Evolutionary conservation across 306 rosid species (phyloP).

Genomic region (Acacia acuminata): DNA sequence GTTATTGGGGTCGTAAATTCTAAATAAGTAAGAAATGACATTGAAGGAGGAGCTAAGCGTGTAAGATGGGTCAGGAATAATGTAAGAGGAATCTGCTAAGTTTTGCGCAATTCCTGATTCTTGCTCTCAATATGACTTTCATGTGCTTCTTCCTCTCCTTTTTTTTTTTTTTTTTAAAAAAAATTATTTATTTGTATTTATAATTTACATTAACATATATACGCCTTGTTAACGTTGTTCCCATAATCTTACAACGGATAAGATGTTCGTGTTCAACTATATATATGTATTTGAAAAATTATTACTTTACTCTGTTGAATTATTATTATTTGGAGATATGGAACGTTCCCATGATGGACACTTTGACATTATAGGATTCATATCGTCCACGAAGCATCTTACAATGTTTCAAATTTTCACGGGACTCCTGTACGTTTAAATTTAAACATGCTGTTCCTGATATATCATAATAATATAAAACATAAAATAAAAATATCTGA

Average conservation of each 20-base stretch:
- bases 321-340: neutral
- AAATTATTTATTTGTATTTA: neutral
- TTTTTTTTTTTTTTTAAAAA: neutral
- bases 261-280: neutral
- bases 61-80: conserved; percentile 60
- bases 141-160: conserved; percentile 14
- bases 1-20: neutral
- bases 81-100: conserved; percentile 71
- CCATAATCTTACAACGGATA: conserved; percentile 29
- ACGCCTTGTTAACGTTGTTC: conserved; percentile 4
- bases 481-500: neutral
- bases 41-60: conserved; percentile 42
- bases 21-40: neutral
- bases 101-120: conserved; percentile 57
- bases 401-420: neutral
- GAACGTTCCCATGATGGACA: neutral
- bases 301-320: neutral
- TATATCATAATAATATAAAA: neutral
- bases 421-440: neutral
- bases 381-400: neutral
- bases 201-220: neutral
- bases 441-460: neutral
- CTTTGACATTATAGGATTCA: neutral
- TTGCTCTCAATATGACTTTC: conserved; percentile 44
- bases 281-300: neutral